phyloP scores from a whole-genome alignment of 2,329 filamentous ascomycete species.

The Trichophyton verrucosum region DNA sequence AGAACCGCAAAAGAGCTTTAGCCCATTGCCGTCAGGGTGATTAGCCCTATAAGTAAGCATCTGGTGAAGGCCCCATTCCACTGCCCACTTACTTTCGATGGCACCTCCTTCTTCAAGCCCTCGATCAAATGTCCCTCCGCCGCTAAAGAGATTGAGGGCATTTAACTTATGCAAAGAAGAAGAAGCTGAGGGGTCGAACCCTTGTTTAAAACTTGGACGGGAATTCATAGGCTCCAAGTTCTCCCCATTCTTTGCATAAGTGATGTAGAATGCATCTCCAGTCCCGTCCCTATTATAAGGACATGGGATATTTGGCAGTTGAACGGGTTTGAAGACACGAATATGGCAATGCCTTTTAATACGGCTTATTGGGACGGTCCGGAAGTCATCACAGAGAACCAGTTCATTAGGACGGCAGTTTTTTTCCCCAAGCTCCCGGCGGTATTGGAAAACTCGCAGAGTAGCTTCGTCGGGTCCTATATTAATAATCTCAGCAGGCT shows the following conservation, averaged over 20 bases:
- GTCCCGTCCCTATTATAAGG: conserved; percentile 56
- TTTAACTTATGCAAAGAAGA: conserved; percentile 32
- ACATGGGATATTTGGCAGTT: conserved; percentile 36
- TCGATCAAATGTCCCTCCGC: conserved; percentile 63
- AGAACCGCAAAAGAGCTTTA: conserved; percentile 54
- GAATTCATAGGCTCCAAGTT: conserved; percentile 10
- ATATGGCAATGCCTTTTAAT: conserved; percentile 50
- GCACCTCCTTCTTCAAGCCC: conserved; percentile 61
- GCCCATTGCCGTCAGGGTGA: conserved; percentile 21
- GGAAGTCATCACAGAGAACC: conserved; percentile 34
- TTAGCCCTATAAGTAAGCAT: conserved; percentile 68
- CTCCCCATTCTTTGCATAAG: conserved; percentile 24
- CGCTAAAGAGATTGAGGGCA: conserved; percentile 64
- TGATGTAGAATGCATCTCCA: conserved; percentile 55
- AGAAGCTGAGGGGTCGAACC: conserved; percentile 37
- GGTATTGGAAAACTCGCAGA: conserved; percentile 44
- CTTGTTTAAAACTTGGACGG: conserved; percentile 37
- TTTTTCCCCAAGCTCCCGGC: conserved; percentile 32
- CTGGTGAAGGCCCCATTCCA: conserved; percentile 53
- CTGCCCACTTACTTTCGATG: conserved; percentile 52
- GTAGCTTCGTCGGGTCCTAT: conserved; percentile 22
- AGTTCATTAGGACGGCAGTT: conserved; percentile 41
- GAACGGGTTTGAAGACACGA: conserved; percentile 38
- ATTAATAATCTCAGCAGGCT: conserved; percentile 49
- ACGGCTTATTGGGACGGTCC: conserved; percentile 25